phyloP scores from a whole-genome alignment of 176 grass and related monocot species.

The maize (Zea mays) region DNA sequence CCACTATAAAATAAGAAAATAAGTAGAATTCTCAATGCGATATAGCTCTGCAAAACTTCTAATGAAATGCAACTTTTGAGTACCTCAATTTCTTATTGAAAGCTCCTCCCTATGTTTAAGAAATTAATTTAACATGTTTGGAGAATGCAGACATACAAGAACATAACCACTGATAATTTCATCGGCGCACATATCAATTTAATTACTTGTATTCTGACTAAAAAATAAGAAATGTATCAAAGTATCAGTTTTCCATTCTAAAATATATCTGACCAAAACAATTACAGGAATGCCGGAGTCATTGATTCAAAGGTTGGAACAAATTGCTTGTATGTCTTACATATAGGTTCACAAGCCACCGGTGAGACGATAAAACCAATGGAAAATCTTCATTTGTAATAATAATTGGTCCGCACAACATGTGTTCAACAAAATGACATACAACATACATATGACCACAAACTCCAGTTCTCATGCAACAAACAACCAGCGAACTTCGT shows the following conservation, averaged over 20 bases:
- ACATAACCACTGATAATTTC: neutral
- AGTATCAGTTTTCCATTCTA: neutral
- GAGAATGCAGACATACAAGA: neutral
- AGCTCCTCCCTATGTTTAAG: neutral
- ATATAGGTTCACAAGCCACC: neutral
- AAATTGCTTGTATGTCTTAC: neutral
- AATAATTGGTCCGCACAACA: no score
- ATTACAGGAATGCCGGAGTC: neutral
- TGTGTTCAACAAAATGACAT: no score
- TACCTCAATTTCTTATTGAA: neutral
- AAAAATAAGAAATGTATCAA: slow-evolving; percentile 13
- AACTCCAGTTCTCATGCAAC: no score
- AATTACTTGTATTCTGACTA: neutral
- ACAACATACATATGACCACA: no score
- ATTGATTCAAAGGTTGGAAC: slow-evolving; percentile 13
- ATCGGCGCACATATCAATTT: neutral
- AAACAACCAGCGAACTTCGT: no score
- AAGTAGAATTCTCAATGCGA: neutral
- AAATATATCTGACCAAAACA: slow-evolving; percentile 9
- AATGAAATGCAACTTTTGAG: slow-evolving; percentile 4
- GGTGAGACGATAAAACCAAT: neutral
- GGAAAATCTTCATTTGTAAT: neutral
- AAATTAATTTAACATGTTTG: slow-evolving; percentile 13
- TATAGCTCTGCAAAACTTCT: neutral
- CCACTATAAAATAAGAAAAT: neutral